These are phyloP conservation scores for Nakaseomyces glabratus DNA, from an alignment of 1,139 yeast genomes.

Conservation along the genomic window DNA sequence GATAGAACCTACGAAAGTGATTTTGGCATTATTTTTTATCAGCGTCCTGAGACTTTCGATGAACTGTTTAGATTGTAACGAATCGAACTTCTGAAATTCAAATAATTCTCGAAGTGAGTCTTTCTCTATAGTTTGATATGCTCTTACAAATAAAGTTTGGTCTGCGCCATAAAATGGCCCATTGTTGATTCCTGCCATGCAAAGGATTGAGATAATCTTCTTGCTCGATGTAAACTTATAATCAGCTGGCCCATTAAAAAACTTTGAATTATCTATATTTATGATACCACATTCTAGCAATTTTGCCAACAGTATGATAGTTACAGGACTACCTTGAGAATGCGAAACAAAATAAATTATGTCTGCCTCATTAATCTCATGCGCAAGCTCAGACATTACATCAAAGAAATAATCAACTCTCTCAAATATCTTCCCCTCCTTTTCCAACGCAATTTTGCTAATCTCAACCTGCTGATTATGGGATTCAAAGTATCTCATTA, in stretches of 20 bases:
- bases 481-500: conserved; percentile 62
- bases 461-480: conserved; percentile 48
- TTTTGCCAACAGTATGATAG: conserved; percentile 65
- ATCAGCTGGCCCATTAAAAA: conserved; percentile 19
- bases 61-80: conserved; percentile 62
- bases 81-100: conserved; percentile 71
- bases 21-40: conserved; percentile 61
- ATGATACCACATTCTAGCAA: conserved; percentile 65
- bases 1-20: conserved; percentile 75
- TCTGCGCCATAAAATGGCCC: conserved; percentile 93
- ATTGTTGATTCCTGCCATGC: conserved; percentile 92
- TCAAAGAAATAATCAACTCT: conserved; percentile 75
- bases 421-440: conserved; percentile 82
- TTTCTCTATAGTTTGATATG: conserved; percentile 82
- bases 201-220: conserved; percentile 62
- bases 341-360: conserved; percentile 84
- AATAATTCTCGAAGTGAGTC: conserved; percentile 79
- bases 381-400: conserved; percentile 59
- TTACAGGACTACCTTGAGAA: conserved; percentile 93
- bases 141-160: conserved; percentile 72
- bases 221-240: conserved; percentile 27
- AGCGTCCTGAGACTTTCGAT: conserved; percentile 58
- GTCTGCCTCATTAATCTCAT: conserved; percentile 68
- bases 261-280: conserved; percentile 20
- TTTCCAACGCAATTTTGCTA: conserved; percentile 86